Percentiles rank a stretch among this genome's conserved stretches.
Conservation (phyloP, 192 early-diverging fungal species). For the Coemansia sp. region DNA sequence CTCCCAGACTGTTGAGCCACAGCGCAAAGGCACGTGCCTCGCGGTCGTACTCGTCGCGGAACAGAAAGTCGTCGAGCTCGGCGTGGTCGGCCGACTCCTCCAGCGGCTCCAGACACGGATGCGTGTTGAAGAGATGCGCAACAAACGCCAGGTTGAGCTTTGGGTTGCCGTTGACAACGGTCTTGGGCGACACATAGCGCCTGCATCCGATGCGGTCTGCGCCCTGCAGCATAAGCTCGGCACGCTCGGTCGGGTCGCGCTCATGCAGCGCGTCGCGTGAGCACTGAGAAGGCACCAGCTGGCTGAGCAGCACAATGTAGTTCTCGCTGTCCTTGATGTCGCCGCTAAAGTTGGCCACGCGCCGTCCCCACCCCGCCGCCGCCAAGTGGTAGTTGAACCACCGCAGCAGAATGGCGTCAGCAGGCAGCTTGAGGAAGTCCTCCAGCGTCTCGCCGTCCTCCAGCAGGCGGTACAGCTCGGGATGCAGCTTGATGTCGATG, state of each 20-base stretch:
- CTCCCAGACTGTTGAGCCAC: conserved; percentile 97
- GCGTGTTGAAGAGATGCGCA: conserved; percentile 96
- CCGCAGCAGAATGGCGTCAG: conserved; percentile 94
- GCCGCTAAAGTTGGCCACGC: conserved; percentile 86
- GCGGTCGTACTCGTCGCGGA: conserved; percentile 57
- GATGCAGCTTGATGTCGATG: conserved; percentile 98
- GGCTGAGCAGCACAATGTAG: conserved; percentile 92
- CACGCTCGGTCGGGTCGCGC: conserved; percentile 74
- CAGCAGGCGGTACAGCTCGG: conserved; percentile 94
- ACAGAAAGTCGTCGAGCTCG: conserved; percentile 75
- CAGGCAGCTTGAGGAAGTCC: conserved; percentile 89
- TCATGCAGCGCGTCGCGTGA: conserved; percentile 78
- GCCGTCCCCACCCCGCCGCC: conserved; percentile 81
- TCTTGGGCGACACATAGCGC: conserved; percentile 92
- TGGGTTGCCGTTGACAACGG: conserved; percentile 91
- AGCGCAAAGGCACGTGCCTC: conserved; percentile 84
- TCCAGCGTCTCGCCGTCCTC: conserved; percentile 92
- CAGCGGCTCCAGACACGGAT: conserved; percentile 91
- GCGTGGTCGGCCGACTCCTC: conserved; percentile 81
- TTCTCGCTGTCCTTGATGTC: conserved; percentile 96
- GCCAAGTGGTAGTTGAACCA: conserved; percentile 99
- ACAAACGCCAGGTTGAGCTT: conserved; percentile 99
- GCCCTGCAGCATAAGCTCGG: conserved; percentile 86
- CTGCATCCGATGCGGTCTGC: conserved; percentile 92
- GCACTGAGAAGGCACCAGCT: conserved; percentile 83